Evolutionary conservation across 2,329 filamentous ascomycete genomes (phyloP), one percentile per base, ranked within the genome.

Genomic region (Colletotrichum spinosum): DNA sequence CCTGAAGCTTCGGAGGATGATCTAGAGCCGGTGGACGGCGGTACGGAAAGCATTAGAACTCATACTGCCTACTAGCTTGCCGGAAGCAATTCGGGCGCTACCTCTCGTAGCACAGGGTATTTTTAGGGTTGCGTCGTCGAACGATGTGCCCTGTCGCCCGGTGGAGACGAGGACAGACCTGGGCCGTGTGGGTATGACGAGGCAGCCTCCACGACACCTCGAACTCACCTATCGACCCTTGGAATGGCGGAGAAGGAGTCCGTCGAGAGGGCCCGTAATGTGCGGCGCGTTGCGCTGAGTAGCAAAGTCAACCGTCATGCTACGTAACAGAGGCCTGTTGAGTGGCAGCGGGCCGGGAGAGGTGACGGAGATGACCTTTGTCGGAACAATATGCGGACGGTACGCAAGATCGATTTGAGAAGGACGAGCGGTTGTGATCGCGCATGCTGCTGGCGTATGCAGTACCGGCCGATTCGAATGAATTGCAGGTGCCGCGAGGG

Each of bases 401-500:
- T 49, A 62, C 57, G 58, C 63, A 63, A 52, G 63, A 63, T 65
- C 63, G 58, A 66, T 49, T 53, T 57, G 37, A 35, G 52, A 63
- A 57, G 52, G 15, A 44, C 53, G 39, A 42, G 37, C 33, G 46
- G 42, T 57, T 48, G 48, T 57, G 63, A 63, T 63, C 42, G 46
- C 46, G 52, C 62, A 62, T 65, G 62, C 52, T 57, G 52, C 58
- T 65, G 45, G 55, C 41, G 58, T 51, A 51, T 65, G 62, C 52
- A 46, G 41, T 61, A 39, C 39, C 51, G 46, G 35, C 52, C 52
- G 48, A 49, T 57, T 39, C 52, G 63, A 49, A 52, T 41, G 34
- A 41, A 42, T 34, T 65, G 58, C 63, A 52, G 56, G 39, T 45
- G 49, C 48, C 48, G 48, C 49, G 41, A 45, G 56, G 56, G 41